A percentile compares a stretch with the other conserved stretches of the same genome.
phyloP scores from a whole-genome alignment of 2,329 filamentous ascomycete species.

The Fusarium papillatum region DNA sequence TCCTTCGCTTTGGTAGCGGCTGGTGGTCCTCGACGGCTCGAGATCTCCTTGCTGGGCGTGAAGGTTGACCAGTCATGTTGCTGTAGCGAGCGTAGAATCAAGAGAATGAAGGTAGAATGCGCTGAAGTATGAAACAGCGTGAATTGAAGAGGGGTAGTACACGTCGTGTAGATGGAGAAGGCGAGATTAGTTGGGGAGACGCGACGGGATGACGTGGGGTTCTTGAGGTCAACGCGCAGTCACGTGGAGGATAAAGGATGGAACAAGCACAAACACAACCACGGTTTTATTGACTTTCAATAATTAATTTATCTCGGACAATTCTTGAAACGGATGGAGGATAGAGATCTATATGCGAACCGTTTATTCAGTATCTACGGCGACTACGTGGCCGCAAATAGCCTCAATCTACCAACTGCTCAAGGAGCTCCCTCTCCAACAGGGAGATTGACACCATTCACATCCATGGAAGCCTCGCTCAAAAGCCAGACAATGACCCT shows the following conservation, averaged over 20 bases:
- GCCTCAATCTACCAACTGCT: background rate
- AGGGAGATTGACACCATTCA: constrained; percentile 5
- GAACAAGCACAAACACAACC: background rate
- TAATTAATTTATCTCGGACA: background rate
- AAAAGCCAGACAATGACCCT: constrained; percentile 13
- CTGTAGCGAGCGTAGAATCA: background rate
- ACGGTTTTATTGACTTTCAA: background rate
- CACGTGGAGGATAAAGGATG: background rate
- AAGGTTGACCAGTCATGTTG: background rate
- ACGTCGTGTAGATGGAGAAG: background rate
- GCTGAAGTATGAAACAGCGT: background rate
- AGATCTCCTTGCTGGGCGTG: background rate
- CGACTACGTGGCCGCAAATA: background rate
- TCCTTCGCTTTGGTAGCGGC: background rate
- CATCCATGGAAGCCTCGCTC: constrained; percentile 3
- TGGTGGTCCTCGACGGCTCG: background rate
- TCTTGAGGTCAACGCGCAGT: constrained; percentile 1
- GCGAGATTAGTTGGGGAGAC: background rate
- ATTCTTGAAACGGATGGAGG: background rate
- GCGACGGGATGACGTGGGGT: background rate
- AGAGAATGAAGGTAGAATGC: background rate
- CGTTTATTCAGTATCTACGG: background rate
- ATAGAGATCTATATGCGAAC: background rate
- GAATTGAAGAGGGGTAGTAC: background rate
- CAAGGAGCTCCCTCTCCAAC: constrained; percentile 3